Percentiles rank a stretch among this genome's conserved stretches.
phyloP scores from a whole-genome alignment of 2,329 filamentous ascomycete species.

The Thielaviopsis musarum region DNA sequence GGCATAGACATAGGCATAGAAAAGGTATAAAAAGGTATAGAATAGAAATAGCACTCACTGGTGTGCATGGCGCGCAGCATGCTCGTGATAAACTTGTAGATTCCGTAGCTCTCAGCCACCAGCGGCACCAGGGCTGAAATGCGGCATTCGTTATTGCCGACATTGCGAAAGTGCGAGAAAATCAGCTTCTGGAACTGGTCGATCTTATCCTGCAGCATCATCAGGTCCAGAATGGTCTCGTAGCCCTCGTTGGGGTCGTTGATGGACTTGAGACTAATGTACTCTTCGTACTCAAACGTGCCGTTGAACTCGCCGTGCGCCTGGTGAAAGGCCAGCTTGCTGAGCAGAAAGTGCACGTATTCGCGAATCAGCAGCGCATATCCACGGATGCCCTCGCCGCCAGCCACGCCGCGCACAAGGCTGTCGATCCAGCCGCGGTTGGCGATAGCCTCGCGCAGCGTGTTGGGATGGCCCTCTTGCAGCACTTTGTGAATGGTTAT shows the following conservation, averaged over 20 bases:
- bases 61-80: conserved; percentile 98
- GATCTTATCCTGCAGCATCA: conserved; percentile 95
- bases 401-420: conserved; percentile 63
- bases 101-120: conserved; percentile 95
- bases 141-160: conserved; percentile 87
- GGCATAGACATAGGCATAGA: neutral
- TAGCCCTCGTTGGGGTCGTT: conserved; percentile 97
- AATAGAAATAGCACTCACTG: conserved; percentile 36
- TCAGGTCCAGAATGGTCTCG: conserved; percentile 91
- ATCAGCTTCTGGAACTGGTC: conserved; percentile 97
- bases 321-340: conserved; percentile 91
- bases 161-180: conserved; percentile 86
- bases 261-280: conserved; percentile 92
- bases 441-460: conserved; percentile 72
- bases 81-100: conserved; percentile 99
- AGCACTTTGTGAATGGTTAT: conserved; percentile 96
- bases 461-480: conserved; percentile 84
- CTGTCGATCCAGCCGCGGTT: conserved; percentile 88
- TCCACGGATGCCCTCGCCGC: conserved; percentile 64
- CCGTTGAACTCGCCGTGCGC: conserved; percentile 97
- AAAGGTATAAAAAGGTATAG: neutral
- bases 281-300: conserved; percentile 97
- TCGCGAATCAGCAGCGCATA: conserved; percentile 88
- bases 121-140: conserved; percentile 87
- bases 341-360: conserved; percentile 89